Conservation (phyloP, 1,139 yeast genomes). For the Yamadazyma songkhlaensis region DNA sequence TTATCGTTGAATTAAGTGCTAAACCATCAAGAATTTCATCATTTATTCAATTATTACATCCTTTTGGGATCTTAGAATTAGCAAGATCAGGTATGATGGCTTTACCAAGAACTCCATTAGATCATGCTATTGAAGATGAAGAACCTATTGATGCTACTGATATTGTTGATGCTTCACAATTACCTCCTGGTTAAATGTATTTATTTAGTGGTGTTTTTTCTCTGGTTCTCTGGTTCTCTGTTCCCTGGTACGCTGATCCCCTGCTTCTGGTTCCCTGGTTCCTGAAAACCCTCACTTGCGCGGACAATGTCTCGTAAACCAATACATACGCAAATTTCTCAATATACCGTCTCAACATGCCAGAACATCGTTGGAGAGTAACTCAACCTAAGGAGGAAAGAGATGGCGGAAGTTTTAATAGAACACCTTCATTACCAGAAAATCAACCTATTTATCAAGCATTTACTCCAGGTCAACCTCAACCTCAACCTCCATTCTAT, state of each 20-base stretch:
- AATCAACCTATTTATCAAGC: slow-evolving; percentile 4
- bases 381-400: not conserved
- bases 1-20: slow-evolving; percentile 91
- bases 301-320: too few relatives aligned
- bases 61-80: slow-evolving; percentile 93
- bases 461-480: slow-evolving; percentile 3
- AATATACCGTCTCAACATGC: slow-evolving; percentile 1
- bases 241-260: too few relatives aligned
- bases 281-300: too few relatives aligned
- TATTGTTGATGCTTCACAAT: slow-evolving; percentile 72
- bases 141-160: slow-evolving; percentile 62
- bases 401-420: not conserved
- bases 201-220: too few relatives aligned
- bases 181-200: slow-evolving; percentile 82
- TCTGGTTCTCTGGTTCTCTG: too few relatives aligned
- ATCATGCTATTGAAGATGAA: slow-evolving; percentile 43
- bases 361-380: slow-evolving; percentile 1
- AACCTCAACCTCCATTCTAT: slow-evolving; percentile 4
- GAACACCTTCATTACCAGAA: not conserved
- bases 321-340: too few relatives aligned
- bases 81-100: slow-evolving; percentile 99
- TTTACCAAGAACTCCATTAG: slow-evolving; percentile 89
- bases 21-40: slow-evolving; percentile 88
- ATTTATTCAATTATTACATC: slow-evolving; percentile 84
- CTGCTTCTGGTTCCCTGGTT: too few relatives aligned